Base-by-base conservation (phyloP, 1,284 basidiomycete genomes). In the Naganishia cerealis region DNA sequence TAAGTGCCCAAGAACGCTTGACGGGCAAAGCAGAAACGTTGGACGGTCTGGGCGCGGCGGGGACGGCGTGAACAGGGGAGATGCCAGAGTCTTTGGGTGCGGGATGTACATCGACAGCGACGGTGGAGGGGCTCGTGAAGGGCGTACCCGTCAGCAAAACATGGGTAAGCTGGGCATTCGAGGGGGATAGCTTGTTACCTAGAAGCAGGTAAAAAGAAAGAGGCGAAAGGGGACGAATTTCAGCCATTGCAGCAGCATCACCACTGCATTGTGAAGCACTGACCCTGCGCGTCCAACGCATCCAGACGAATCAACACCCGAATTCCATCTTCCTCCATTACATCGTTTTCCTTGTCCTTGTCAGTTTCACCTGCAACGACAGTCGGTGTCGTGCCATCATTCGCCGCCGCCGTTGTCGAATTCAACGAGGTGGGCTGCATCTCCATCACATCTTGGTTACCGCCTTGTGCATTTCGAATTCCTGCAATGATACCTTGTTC, bases 141-240 rank as follows among this genome's bases (percentile, higher is more conserved):
- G 89, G 90, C 69, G 90, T 84, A 43, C 90, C 85, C n/a, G 90
- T 86, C 68, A 94, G 85, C 69, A 92, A 88, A 56, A 94, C 83
- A 77, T 92, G 92, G 0, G 91, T 94, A 33, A 87, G 84, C 79
- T 94, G 92, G 68, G 92, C 89, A 76, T 94, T 94, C 8, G 85
- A 83, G 13, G 86, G 84, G 9, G 85, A 80, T 21, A 92, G 79
- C 70, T 75, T 62, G 68, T 79, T 72, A 58, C 79, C 81, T 77
- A 63, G n/a, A 46, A 18, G 21, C 38, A 48, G 15, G 46, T 33
- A 69, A 53, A 66, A 52, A n/a, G n/a, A 24, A 7, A 24, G 24
- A 24, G n/a, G 10, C 46, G 46, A 24, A n/a, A 50, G 46, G 1
- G 8, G 42, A 43, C 6, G 18, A 52, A 66, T 10, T 24, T 33